Percentiles rank a stretch among this genome's conserved stretches.
Conservation (phyloP, 2,329 filamentous ascomycete species). For the Rutstroemia sp. region DNA sequence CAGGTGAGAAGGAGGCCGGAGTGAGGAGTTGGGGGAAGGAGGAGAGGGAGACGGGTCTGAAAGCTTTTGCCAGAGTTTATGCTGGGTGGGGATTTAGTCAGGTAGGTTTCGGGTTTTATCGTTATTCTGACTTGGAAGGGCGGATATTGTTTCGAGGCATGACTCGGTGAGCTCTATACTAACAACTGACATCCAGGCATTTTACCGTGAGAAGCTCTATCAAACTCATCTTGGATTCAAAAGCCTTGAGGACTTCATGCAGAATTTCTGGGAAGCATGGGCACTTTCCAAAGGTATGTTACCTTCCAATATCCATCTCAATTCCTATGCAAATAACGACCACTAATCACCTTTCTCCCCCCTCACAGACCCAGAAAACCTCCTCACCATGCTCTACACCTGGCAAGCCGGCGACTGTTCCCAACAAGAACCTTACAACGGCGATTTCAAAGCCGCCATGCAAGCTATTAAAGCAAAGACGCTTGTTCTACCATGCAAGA, state of each 20-base stretch:
- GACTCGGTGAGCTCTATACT: background rate
- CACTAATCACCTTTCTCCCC: background rate
- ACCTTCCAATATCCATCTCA: background rate
- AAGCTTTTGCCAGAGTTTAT: slow-evolving; percentile 67
- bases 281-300: slow-evolving; percentile 53
- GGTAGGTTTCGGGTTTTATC: slow-evolving; percentile 20
- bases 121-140: background rate
- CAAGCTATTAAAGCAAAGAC: slow-evolving; percentile 63
- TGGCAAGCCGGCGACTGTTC: slow-evolving; percentile 73
- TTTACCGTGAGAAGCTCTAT: slow-evolving; percentile 66
- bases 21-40: slow-evolving; percentile 39
- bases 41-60: slow-evolving; percentile 51
- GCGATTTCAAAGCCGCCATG: slow-evolving; percentile 59
- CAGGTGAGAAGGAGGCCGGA: no score
- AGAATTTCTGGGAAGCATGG: slow-evolving; percentile 71
- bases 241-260: slow-evolving; percentile 65
- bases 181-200: slow-evolving; percentile 33
- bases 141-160: no score
- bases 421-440: slow-evolving; percentile 59
- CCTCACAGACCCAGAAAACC: slow-evolving; percentile 63
- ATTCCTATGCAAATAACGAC: background rate
- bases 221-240: slow-evolving; percentile 57
- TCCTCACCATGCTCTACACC: slow-evolving; percentile 67
- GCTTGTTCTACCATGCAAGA: slow-evolving; percentile 63
- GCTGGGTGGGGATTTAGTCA: slow-evolving; percentile 78